Evolutionary conservation across 129 eudicot species (phyloP), one percentile per base, ranked within the genome.

Genomic region (Chrysanthemum seticuspe): DNA sequence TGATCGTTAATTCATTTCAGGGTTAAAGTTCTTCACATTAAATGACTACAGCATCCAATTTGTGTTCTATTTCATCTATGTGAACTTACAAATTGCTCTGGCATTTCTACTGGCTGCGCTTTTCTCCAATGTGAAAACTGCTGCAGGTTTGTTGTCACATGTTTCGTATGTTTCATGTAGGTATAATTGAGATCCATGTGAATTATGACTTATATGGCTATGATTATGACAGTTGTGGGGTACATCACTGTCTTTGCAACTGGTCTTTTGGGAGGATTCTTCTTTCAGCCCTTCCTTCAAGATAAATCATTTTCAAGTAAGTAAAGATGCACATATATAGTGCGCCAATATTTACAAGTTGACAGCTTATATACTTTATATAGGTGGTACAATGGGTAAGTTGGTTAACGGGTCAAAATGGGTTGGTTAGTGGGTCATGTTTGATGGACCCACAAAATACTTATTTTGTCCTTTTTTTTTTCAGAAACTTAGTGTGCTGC

Each of bases 1-100:
- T 14, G 45, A 10, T 5, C 58, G 54, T 59, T 3, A 29, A 10
- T 71, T 77, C n/a, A 14, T 85, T 87, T 67, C 88, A 92, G 98
- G 98, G 36, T 79, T 92, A 61, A 87, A 85, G 47, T 92, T 89
- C 76, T 92, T 92, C 81, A 83, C 85, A 10, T 76, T 83, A 68
- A 92, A 92, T 74, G 87, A 78, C 75, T 89, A 92, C 82, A 82
- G 84, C 84, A 92, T 92, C 81, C 98, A 92, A 36, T 87, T 89
- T 73, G 96, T 89, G 74, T 92, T 92, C 65, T 92, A 85, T 80
- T 67, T 84, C 75, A 65, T 92, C 80, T 92, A 87, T 72, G 75
- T 89, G 77, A 92, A 92, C 90, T 82, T 92, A 88, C 98, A 92
- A 85, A 77, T 92, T 48, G 60, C 94, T 27, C 11, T 87, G 77